phyloP scores from a whole-genome alignment of 164 flowering plant species.

The Aristolochia fimbriata region DNA sequence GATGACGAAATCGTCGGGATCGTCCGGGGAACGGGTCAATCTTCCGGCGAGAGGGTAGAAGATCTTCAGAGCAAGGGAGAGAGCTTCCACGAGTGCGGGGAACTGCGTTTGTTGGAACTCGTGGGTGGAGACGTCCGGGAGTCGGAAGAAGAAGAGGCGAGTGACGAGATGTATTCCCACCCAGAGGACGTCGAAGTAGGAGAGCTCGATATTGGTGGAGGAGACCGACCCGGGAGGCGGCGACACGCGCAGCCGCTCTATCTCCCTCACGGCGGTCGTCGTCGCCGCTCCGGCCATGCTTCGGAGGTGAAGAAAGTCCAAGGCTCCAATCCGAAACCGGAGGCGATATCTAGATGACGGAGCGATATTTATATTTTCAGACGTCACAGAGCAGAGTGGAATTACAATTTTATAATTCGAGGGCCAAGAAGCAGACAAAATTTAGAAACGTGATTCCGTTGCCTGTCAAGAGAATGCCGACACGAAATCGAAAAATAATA shows the following conservation, averaged over 20 bases:
- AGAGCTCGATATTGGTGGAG: constrained; percentile 3
- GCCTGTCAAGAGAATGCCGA: too few species aligned
- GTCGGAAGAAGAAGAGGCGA: constrained; percentile 11
- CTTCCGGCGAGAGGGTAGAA: constrained; percentile 35
- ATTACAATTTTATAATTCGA: too few species aligned
- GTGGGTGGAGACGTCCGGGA: constrained; percentile 6
- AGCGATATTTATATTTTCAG: too few species aligned
- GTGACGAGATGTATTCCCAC: background rate
- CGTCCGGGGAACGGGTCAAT: constrained; percentile 14
- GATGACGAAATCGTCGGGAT: constrained; percentile 14
- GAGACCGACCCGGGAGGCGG: constrained; percentile 9
- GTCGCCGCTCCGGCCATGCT: constrained; percentile 11
- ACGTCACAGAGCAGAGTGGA: too few species aligned
- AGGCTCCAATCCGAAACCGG: too few species aligned
- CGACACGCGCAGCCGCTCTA: constrained; percentile 1
- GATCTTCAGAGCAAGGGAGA: constrained; percentile 30
- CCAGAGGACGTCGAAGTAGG: constrained; percentile 10
- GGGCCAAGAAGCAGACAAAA: too few species aligned
- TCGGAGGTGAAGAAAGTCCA: too few species aligned
- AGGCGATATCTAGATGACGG: too few species aligned
- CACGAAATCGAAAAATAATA: too few species aligned
- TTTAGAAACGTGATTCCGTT: too few species aligned
- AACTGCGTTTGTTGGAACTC: constrained; percentile 17
- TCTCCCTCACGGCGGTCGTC: constrained; percentile 1
- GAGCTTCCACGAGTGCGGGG: constrained; percentile 30